These are phyloP conservation scores for Alternaria angustiovoidea DNA, from an alignment of 2,329 filamentous ascomycete species.

Conservation along the genomic window DNA sequence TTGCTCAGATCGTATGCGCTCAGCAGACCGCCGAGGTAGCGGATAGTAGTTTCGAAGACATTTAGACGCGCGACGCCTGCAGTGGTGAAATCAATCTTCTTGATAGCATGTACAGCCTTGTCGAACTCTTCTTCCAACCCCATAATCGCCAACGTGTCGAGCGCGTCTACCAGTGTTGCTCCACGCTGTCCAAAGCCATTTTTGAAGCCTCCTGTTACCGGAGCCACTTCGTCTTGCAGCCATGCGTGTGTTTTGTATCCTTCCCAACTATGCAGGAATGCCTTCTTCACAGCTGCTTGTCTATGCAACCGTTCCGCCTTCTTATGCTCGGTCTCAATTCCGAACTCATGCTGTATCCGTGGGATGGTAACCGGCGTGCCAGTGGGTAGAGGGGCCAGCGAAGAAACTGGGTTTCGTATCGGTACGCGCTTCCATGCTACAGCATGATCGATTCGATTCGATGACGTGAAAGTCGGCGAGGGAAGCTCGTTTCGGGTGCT, in stretches of 20 bases:
- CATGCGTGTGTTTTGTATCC: conserved; percentile 63
- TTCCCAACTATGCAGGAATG: conserved; percentile 54
- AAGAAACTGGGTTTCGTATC: conserved; percentile 41
- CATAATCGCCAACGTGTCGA: conserved; percentile 72
- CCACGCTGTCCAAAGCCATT: conserved; percentile 64
- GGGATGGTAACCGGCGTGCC: conserved; percentile 43
- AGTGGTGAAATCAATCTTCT: conserved; percentile 63
- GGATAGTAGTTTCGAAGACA: conserved; percentile 53
- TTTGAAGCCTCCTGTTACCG: conserved; percentile 58
- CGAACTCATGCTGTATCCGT: conserved; percentile 49
- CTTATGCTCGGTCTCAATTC: conserved; percentile 44
- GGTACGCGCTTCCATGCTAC: conserved; percentile 47
- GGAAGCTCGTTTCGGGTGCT: conserved; percentile 25
- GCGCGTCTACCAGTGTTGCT: conserved; percentile 66
- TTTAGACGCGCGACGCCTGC: conserved; percentile 47
- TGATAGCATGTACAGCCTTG: conserved; percentile 60
- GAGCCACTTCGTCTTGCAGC: conserved; percentile 62
- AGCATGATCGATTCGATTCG: conserved; percentile 36
- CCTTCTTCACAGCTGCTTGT: conserved; percentile 46
- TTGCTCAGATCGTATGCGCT: conserved; percentile 50
- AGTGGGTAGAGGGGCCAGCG: conserved; percentile 43
- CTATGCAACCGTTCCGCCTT: conserved; percentile 42
- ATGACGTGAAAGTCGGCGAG: conserved; percentile 34
- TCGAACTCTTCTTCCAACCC: conserved; percentile 65
- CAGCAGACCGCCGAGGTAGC: conserved; percentile 50